A percentile compares a stretch with the other conserved stretches of the same genome.
These are phyloP conservation scores for Lecanicillium sp. DNA, from an alignment of 2,329 filamentous ascomycete genomes.

Conservation along the genomic window DNA sequence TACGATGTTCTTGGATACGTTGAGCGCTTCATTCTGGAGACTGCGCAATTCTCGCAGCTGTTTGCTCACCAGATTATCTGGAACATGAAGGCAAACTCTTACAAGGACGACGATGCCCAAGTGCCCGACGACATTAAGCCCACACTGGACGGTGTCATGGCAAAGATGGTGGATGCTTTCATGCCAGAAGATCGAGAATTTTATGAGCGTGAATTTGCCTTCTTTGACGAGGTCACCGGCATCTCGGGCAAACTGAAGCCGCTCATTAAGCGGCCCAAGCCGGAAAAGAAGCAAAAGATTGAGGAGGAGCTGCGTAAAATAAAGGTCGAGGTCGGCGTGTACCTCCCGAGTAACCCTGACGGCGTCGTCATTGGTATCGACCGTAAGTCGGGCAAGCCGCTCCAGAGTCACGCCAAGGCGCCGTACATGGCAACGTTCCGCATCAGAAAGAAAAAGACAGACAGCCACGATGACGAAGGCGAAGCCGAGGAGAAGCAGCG, in stretches of 20 bases:
- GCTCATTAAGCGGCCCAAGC: conserved; percentile 82
- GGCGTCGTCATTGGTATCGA: conserved; percentile 97
- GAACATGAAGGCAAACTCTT: conserved; percentile 99
- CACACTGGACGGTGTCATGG: conserved; percentile 83
- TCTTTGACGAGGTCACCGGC: conserved; percentile 92
- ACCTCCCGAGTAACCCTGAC: conserved; percentile 93
- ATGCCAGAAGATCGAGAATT: conserved; percentile 71
- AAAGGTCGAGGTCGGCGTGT: conserved; percentile 93
- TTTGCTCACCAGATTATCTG: conserved; percentile 99
- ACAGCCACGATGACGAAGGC: conserved; percentile 35
- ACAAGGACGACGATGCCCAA: conserved; percentile 89
- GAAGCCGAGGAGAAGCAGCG: conserved; percentile 12
- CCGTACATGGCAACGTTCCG: conserved; percentile 99
- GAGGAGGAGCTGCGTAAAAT: conserved; percentile 97
- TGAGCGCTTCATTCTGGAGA: conserved; percentile 92
- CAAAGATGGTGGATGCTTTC: conserved; percentile 75
- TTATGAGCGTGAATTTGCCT: conserved; percentile 92
- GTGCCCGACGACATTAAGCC: conserved; percentile 90
- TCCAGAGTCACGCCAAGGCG: conserved; percentile 96
- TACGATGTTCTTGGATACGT: conserved; percentile 93
- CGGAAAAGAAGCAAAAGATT: conserved; percentile 98
- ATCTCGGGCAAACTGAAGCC: conserved; percentile 95
- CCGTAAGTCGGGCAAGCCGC: conserved; percentile 90
- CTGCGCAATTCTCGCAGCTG: conserved; percentile 92
- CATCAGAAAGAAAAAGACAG: conserved; percentile 69